Base-by-base conservation (phyloP, 2,329 filamentous ascomycete genomes). In the Stachybotrys echinatus region DNA sequence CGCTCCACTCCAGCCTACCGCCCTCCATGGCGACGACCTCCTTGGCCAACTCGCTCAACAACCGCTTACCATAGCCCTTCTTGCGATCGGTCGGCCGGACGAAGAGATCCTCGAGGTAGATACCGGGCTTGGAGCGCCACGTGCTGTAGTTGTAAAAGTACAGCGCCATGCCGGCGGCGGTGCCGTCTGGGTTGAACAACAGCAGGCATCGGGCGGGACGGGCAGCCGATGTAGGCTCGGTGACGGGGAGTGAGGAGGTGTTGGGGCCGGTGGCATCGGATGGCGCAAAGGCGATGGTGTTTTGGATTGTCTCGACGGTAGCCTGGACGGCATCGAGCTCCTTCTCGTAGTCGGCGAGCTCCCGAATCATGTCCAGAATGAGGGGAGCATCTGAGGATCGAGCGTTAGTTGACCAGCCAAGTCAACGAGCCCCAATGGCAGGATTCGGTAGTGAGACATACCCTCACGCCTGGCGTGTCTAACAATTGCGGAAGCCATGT, bases 121-220 rank as follows among this genome's bases (percentile, higher is more conserved):
- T 88, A 3, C 92, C 92, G 0, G 92, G 83, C 43, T 81, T 81
- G n/a, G 88, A 82, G 8, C 88, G 82, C 94, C 94, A 97, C 1
- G 92, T 96, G 63, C 85, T 90, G 72, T 96, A 97, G 71, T 92
- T 97, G 76, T 92, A 91, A 68, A 95, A 97, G 73, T 91, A 96
- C 39, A 96, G 71, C 1, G 91, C 91, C 80, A 96, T 89, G 45
- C 87, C 90, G 0, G 83, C 88, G 1, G 67, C 66, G 38, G 71
- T 63, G 12, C 73, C 68, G 6, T 72, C 67, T 12, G 74, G 69
- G 20, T 77, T 70, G 57, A 76, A 75, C 49, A 92, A 70, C 10
- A 95, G 70, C 31, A 95, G 76, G 46, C 89, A 92, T 53, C 89
- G 87, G 18, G 91, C 88, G 23, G 86, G 89, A n/a, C 73, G 74